Evolutionary conservation across 129 eudicot genomes (phyloP), one percentile per base, ranked within the genome.

Genomic region (Pulicaria dysenterica): DNA sequence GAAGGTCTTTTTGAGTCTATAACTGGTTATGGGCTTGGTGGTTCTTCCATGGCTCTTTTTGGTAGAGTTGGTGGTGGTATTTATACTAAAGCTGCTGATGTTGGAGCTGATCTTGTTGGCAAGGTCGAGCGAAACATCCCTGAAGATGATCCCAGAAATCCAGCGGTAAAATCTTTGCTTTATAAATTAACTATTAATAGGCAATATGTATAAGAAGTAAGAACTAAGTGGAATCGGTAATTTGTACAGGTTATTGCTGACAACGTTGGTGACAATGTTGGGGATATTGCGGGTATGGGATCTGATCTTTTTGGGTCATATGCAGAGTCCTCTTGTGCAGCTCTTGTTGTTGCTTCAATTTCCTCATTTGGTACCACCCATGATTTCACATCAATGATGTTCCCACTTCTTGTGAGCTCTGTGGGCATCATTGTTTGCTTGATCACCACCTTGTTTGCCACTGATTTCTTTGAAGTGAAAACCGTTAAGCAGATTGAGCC

Each of bases 271-370:
- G 97, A 92, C 73, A 92, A 92, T 66, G 97, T 92, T 42, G 96
- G 97, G 11, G 94, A 92, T 82, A 89, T 92, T 83, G 96, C 97
- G 64, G 97, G 97, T 63, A 92, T 92, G 97, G 97, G 97, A 31
- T 86, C 97, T 16, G 97, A 92, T 81, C 91, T 92, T 14, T 92
- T 92, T 64, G 97, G 97, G 13, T 92, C 97, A 8, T 92, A 92
- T 70, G 96, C 97, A 1, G 97, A 91, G 56, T 72, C 97, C 7
- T 91, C 97, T 2, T 91, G 97, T 80, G 97, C 97, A 5, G 97
- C 97, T 8, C 97, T 91, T 19, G 97, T 91, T 57, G 97, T 91
- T 74, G 97, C 97, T 59, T 91, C 97, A 41, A 91, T 91, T 69
- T 91, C 97, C 56, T 91, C 97, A 39, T 91, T 91, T 31, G 97